phyloP scores from a whole-genome alignment of 1,284 basidiomycete species.

The Moesziomyces sp. region DNA sequence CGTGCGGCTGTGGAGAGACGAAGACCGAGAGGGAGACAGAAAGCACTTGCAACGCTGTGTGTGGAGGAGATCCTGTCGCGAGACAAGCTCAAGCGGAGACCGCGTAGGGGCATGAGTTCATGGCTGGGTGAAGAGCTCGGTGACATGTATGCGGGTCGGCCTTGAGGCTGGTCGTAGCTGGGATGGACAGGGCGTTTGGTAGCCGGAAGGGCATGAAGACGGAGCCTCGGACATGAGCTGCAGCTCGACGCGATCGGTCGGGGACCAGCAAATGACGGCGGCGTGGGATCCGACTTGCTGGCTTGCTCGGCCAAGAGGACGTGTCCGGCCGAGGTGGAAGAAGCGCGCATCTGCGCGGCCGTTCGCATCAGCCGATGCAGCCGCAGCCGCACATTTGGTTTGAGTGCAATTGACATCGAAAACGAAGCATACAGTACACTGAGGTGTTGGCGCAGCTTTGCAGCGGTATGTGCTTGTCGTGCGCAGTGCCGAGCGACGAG shows the following conservation, averaged over 20 bases:
- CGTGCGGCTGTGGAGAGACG: slow-evolving; percentile 2
- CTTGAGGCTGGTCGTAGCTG: slow-evolving; percentile 11
- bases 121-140: slow-evolving; percentile 20
- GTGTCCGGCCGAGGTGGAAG: too few relatives aligned
- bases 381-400: too few relatives aligned
- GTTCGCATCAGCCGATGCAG: too few relatives aligned
- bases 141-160: slow-evolving; percentile 35
- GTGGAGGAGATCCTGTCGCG: slow-evolving; percentile 2
- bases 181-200: neutral
- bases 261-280: too few relatives aligned
- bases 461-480: too few relatives aligned
- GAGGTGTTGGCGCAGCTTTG: too few relatives aligned
- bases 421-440: too few relatives aligned
- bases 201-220: neutral
- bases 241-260: slow-evolving; percentile 7
- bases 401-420: too few relatives aligned
- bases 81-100: neutral
- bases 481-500: too few relatives aligned
- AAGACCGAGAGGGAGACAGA: neutral
- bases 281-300: too few relatives aligned
- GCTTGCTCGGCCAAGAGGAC: too few relatives aligned
- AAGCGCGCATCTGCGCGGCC: too few relatives aligned
- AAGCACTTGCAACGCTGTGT: neutral
- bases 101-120: neutral
- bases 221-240: slow-evolving; percentile 27